A percentile compares a stretch with the other conserved stretches of the same genome.
Conservation (phyloP, 768 basidiomycete species). For the Phaffia tasmanica region DNA sequence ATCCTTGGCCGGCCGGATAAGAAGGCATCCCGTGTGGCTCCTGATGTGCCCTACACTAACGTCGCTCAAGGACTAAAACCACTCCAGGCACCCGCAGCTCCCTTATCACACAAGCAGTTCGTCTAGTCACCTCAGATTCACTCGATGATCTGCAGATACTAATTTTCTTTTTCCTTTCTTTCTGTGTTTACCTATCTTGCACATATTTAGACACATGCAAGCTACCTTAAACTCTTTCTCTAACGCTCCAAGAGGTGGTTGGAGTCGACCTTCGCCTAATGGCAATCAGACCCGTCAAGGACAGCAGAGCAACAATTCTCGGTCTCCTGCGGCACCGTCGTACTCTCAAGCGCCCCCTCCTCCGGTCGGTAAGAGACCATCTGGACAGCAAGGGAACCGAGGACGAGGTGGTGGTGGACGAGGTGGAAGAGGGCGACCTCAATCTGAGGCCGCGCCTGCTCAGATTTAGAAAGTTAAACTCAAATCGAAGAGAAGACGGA, state of each 20-base stretch:
- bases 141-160: background rate
- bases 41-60: slow-evolving; percentile 1
- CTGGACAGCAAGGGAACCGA: background rate
- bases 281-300: background rate
- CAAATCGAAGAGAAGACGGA: no score
- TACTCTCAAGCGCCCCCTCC: background rate
- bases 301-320: background rate
- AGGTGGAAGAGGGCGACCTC: slow-evolving; percentile 12
- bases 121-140: background rate
- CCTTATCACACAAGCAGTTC: background rate
- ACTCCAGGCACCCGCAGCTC: no score
- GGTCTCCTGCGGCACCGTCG: background rate
- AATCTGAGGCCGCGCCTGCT: background rate
- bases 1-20: slow-evolving; percentile 11
- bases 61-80: background rate
- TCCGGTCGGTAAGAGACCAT: background rate
- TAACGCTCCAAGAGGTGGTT: background rate
- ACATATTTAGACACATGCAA: slow-evolving; percentile 1
- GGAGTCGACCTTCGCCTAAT: background rate
- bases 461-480: no score
- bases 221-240: slow-evolving; percentile 11
- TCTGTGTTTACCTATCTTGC: background rate
- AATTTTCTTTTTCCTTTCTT: no score
- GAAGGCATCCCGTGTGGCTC: background rate
- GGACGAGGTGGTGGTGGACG: slow-evolving; percentile 2